Percentiles rank a stretch among this genome's conserved stretches.
Conservation (phyloP, 129 eudicot genomes). For the Arctium minus region DNA sequence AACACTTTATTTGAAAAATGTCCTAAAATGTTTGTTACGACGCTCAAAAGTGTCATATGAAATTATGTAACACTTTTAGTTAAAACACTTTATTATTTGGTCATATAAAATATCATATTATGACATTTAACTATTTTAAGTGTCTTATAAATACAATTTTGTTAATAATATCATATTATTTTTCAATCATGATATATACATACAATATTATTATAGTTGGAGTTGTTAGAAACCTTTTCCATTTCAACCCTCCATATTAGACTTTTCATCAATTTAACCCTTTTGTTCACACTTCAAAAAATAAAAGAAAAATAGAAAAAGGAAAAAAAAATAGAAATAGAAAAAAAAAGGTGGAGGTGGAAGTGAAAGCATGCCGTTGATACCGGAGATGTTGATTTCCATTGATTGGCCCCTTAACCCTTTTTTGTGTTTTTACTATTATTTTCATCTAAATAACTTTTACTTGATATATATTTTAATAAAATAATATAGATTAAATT, state of each 20-base stretch:
- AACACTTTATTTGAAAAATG: too few relatives aligned
- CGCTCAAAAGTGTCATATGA: too few relatives aligned
- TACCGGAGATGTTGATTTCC: slow-evolving; percentile 29
- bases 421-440: neutral
- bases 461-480: neutral
- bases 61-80: too few relatives aligned
- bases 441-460: neutral
- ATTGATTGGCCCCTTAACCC: slow-evolving; percentile 14
- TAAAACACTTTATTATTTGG: too few relatives aligned
- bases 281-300: slow-evolving; percentile 34
- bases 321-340: too few relatives aligned
- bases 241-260: slow-evolving; percentile 34
- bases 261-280: slow-evolving; percentile 23
- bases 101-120: too few relatives aligned
- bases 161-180: too few relatives aligned
- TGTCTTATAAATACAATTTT: too few relatives aligned
- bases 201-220: slow-evolving; percentile 7
- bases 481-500: too few relatives aligned
- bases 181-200: too few relatives aligned
- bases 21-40: too few relatives aligned
- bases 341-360: neutral
- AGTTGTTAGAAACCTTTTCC: slow-evolving; percentile 30
- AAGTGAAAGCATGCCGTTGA: slow-evolving; percentile 26
- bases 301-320: slow-evolving; percentile 18
- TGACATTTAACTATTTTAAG: too few relatives aligned